phyloP scores from a whole-genome alignment of 805 yeast species.

The Pichia paraexigua region DNA sequence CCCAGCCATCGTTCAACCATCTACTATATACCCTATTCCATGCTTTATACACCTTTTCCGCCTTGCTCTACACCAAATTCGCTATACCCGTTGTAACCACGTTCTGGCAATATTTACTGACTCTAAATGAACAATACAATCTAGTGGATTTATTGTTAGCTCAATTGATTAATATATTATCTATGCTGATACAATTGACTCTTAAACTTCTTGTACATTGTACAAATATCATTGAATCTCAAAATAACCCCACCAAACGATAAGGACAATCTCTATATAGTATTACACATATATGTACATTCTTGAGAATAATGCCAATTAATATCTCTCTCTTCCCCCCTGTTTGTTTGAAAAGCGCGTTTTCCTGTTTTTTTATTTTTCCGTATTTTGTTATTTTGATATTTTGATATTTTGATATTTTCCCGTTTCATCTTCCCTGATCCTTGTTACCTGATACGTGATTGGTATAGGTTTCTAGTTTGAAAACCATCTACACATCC shows the following conservation, averaged over 20 bases:
- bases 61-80: not conserved
- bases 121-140: not conserved
- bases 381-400: too few relatives aligned
- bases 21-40: not conserved
- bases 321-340: not conserved
- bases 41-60: not conserved
- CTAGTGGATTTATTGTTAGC: not conserved
- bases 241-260: not conserved
- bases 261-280: too few relatives aligned
- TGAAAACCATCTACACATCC: too few relatives aligned
- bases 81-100: not conserved
- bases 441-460: too few relatives aligned
- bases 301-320: too few relatives aligned
- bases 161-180: not conserved
- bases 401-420: too few relatives aligned
- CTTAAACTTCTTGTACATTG: not conserved
- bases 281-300: too few relatives aligned
- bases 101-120: not conserved
- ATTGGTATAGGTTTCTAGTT: too few relatives aligned
- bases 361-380: too few relatives aligned
- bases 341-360: too few relatives aligned
- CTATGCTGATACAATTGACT: not conserved
- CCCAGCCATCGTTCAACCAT: not conserved
- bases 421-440: too few relatives aligned
- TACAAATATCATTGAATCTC: not conserved